Evolutionary conservation across 352 stramenopile species (phyloP), one percentile per base, ranked within the genome.

Genomic region (Phytophthora rubi): DNA sequence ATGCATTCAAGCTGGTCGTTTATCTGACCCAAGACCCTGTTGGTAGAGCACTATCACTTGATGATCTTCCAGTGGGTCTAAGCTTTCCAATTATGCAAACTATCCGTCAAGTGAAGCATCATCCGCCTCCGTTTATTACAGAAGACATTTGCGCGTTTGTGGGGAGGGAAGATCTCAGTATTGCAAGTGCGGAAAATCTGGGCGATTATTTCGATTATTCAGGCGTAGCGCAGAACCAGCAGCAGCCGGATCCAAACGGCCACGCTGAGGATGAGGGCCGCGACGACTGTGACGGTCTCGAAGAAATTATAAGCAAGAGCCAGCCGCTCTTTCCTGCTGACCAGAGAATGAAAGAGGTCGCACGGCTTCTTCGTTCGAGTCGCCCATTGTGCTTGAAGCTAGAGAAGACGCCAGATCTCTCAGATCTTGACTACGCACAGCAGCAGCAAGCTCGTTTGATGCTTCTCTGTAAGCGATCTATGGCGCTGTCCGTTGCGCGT

Each of bases 371-470:
- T 37, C 86, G 89, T 16, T 95, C 89, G 5, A 94, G 75, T 51
- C 83, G 84, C 0, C 86, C 84, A 23, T 59, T 93, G 7, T 94
- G 82, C 53, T 52, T 96, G 32, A 91, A 90, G 51, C 42, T 94
- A 9, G 86, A 92, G 45, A 93, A 92, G 57, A 78, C 65, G 0
- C 62, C 81, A 8, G 82, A 92, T 65, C 68, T 82, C 15, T 90
- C 88, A 9, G 89, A 95, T 35, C 77, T 91, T 32, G 86, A 94
- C 54, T 91, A 86, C 48, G 73, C 89, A 4, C 77, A 87, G 32
- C 83, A 96, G 62, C 98, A 99, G 72, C 97, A 99, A 89, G 77
- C 90, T 33, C 93, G 95, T 15, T 85, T 99, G n/a, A 73, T 98
- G 10, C 70, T 99, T 49, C 71, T 99, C 4, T 98, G 94, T 76